A percentile compares a stretch with the other conserved stretches of the same genome.
phyloP scores from a whole-genome alignment of 2,329 filamentous ascomycete species.

The Paracoccidioides brasiliensis region DNA sequence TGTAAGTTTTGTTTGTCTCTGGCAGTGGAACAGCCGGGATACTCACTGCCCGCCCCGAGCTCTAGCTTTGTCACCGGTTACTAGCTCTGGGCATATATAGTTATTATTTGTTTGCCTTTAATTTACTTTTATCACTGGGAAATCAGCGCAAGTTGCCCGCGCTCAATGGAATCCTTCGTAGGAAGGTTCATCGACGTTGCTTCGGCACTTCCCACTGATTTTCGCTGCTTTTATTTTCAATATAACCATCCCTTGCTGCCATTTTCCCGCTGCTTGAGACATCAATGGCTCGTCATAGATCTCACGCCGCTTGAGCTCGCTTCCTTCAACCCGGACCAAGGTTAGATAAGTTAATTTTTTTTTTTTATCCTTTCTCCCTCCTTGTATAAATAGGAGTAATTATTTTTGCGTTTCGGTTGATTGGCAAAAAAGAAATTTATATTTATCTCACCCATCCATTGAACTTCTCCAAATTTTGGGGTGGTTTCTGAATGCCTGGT shows the following conservation, averaged over 20 bases:
- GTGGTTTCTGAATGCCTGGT: not conserved
- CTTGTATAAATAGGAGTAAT: not conserved
- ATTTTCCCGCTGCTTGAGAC: not conserved
- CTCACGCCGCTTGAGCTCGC: not conserved
- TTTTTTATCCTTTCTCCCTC: not conserved
- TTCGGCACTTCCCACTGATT: not conserved
- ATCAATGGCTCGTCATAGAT: constrained; percentile 2
- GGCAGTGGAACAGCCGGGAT: not conserved
- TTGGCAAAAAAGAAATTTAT: not conserved
- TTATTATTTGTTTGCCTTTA: not conserved
- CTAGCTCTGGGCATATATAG: not conserved
- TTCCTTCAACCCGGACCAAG: constrained; percentile 1
- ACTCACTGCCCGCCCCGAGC: not conserved
- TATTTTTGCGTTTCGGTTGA: not conserved
- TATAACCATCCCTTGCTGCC: not conserved
- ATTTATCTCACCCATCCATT: not conserved
- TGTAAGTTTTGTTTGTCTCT: not conserved
- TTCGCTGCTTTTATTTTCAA: not conserved
- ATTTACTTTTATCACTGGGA: too few relatives aligned
- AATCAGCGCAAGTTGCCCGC: not conserved
- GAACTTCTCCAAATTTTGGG: too few relatives aligned
- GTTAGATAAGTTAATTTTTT: not conserved
- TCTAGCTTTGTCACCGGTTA: not conserved
- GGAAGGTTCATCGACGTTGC: not conserved
- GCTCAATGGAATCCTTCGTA: not conserved